Percentiles rank a stretch among this genome's conserved stretches.
phyloP scores from a whole-genome alignment of 208 protist genomes.

The Herpetomonas muscarum region DNA sequence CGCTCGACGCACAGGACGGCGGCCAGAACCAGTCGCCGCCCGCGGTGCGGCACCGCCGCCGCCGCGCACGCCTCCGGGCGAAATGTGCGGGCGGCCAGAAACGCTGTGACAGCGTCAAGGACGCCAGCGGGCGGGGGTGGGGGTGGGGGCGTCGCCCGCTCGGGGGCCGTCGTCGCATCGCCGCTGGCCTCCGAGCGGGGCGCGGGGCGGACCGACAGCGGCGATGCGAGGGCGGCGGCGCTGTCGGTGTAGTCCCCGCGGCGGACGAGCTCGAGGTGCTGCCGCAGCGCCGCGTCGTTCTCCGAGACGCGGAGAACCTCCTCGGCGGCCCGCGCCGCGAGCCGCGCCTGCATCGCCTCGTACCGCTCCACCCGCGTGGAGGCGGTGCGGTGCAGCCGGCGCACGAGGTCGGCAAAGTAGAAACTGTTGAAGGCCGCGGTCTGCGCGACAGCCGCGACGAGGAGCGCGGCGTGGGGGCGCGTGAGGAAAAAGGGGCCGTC shows the following conservation, averaged over 20 bases:
- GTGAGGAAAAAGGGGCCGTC: slow-evolving; percentile 11
- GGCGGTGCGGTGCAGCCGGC: slow-evolving; percentile 19
- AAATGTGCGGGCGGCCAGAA: slow-evolving; percentile 40
- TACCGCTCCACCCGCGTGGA: slow-evolving; percentile 18
- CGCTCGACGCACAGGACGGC: slow-evolving; percentile 24
- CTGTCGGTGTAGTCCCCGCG: slow-evolving; percentile 2
- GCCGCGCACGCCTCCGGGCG: slow-evolving; percentile 24
- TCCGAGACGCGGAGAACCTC: slow-evolving; percentile 15
- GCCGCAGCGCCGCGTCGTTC: slow-evolving; percentile 12
- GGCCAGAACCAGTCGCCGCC: slow-evolving; percentile 13
- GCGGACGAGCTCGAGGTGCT: not conserved
- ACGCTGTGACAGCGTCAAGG: slow-evolving; percentile 10
- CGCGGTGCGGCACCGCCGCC: not conserved
- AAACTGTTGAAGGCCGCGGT: slow-evolving; percentile 24
- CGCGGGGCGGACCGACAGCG: not conserved
- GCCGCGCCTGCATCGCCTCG: slow-evolving; percentile 9
- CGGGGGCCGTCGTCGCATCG: too few relatives aligned
- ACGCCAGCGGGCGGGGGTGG: not conserved
- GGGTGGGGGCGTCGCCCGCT: too few relatives aligned
- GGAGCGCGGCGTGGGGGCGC: slow-evolving; percentile 9
- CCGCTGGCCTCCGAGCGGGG: too few relatives aligned
- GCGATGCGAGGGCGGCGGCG: not conserved
- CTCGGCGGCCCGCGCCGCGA: slow-evolving; percentile 11
- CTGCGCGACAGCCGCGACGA: slow-evolving; percentile 26
- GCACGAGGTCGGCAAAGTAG: slow-evolving; percentile 18